Conservation (phyloP, 2,329 filamentous ascomycete genomes). For the Fusarium fujikuroi region DNA sequence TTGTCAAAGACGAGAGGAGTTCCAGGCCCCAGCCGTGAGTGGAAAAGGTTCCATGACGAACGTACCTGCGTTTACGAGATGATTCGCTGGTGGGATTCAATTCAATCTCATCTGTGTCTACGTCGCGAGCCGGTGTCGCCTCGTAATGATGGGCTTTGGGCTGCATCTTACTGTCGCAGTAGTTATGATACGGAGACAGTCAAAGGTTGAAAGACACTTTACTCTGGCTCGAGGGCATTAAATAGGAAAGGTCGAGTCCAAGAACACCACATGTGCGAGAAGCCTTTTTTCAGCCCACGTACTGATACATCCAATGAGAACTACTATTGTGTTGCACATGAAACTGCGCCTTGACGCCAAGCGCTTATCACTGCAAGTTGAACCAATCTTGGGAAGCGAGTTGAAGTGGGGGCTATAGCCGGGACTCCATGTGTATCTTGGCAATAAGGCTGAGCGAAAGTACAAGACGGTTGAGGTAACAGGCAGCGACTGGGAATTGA, state of each 20-base stretch:
- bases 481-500: rapidly evolving
- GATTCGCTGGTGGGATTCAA: no score
- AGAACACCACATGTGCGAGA: background rate
- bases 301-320: background rate
- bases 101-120: background rate
- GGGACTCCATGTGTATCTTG: background rate
- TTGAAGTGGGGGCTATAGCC: background rate
- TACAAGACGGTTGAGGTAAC: no score
- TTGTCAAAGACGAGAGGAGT: background rate
- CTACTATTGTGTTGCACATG: background rate
- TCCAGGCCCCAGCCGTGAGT: background rate
- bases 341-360: background rate
- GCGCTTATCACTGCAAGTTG: background rate
- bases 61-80: background rate
- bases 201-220: background rate
- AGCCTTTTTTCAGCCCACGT: background rate
- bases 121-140: background rate
- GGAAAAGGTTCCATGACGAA: background rate
- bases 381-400: background rate
- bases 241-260: background rate
- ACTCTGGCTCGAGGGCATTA: background rate
- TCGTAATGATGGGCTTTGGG: background rate
- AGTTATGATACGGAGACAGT: background rate
- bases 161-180: background rate
- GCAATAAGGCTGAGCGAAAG: background rate